Conservation (phyloP, 2,329 filamentous ascomycete genomes). For the Eutypella sp. region DNA sequence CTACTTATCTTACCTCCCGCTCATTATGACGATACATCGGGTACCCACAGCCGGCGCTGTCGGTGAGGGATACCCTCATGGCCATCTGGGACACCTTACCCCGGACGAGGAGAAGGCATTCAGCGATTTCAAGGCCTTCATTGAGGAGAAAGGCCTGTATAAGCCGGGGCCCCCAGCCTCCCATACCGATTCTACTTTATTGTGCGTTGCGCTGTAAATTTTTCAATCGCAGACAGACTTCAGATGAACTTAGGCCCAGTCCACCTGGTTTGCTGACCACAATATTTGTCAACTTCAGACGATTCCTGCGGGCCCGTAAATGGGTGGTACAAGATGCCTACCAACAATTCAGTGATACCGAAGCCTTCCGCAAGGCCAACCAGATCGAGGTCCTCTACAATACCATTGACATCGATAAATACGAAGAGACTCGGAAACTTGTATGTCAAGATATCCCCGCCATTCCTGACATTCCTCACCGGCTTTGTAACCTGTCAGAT, state of each 20-base stretch:
- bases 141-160: slow-evolving; percentile 62
- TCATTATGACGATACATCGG: slow-evolving; percentile 19
- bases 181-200: slow-evolving; percentile 68
- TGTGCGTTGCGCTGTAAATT: slow-evolving; percentile 45
- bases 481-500: slow-evolving; percentile 15
- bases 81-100: slow-evolving; percentile 76
- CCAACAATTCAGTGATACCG: slow-evolving; percentile 80
- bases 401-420: slow-evolving; percentile 80
- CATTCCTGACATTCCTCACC: too few relatives aligned
- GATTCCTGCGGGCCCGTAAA: slow-evolving; percentile 79
- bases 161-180: slow-evolving; percentile 51
- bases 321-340: slow-evolving; percentile 75
- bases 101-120: slow-evolving; percentile 63
- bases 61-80: slow-evolving; percentile 58
- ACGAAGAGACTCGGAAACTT: slow-evolving; percentile 72
- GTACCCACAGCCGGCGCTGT: slow-evolving; percentile 27
- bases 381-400: slow-evolving; percentile 75
- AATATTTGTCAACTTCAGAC: slow-evolving; percentile 46
- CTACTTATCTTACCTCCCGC: background rate
- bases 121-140: slow-evolving; percentile 63
- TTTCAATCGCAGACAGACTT: background rate
- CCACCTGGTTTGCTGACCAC: slow-evolving; percentile 7
- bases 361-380: slow-evolving; percentile 80
- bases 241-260: slow-evolving; percentile 1
- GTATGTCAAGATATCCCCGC: slow-evolving; percentile 44